These are phyloP conservation scores for Hygrocybe punicea DNA, from an alignment of 768 basidiomycete genomes.

Conservation along the genomic window DNA sequence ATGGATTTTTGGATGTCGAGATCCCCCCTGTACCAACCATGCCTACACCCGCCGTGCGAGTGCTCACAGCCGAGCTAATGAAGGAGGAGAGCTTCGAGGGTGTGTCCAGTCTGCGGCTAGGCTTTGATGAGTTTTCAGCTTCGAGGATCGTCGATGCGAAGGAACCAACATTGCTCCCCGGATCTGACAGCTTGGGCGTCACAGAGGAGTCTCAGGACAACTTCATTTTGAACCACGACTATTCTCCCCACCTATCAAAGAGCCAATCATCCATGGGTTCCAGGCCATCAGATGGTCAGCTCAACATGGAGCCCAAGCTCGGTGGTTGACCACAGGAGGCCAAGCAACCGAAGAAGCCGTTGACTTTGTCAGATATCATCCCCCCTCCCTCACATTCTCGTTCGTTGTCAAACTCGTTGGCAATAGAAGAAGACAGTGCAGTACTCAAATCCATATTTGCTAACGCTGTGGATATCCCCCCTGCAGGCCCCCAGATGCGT, in stretches of 20 bases:
- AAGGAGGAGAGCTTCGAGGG: constrained; percentile 1
- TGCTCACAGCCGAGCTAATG: constrained; percentile 8
- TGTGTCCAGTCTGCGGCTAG: constrained; percentile 7
- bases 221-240: constrained; percentile 16
- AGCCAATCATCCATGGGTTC: constrained; percentile 35
- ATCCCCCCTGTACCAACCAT: constrained; percentile 52
- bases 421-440: constrained; percentile 48
- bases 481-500: constrained; percentile 32
- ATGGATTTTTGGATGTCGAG: constrained; percentile 36
- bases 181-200: constrained; percentile 38
- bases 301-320: constrained; percentile 72
- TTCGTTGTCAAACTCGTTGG: constrained; percentile 45
- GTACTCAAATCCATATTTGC: constrained; percentile 55
- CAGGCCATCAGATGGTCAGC: constrained; percentile 58
- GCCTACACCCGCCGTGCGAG: constrained; percentile 36
- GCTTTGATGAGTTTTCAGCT: constrained; percentile 12
- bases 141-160: constrained; percentile 29
- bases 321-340: constrained; percentile 47
- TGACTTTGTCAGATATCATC: constrained; percentile 74
- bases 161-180: constrained; percentile 38
- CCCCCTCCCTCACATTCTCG: constrained; percentile 56
- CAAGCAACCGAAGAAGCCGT: constrained; percentile 30
- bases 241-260: constrained; percentile 14
- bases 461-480: constrained; percentile 40
- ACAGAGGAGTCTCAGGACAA: constrained; percentile 26